A percentile compares a stretch with the other conserved stretches of the same genome.
Conservation (phyloP, 2,329 filamentous ascomycete genomes). For the Akanthomyces dipterigenus region DNA sequence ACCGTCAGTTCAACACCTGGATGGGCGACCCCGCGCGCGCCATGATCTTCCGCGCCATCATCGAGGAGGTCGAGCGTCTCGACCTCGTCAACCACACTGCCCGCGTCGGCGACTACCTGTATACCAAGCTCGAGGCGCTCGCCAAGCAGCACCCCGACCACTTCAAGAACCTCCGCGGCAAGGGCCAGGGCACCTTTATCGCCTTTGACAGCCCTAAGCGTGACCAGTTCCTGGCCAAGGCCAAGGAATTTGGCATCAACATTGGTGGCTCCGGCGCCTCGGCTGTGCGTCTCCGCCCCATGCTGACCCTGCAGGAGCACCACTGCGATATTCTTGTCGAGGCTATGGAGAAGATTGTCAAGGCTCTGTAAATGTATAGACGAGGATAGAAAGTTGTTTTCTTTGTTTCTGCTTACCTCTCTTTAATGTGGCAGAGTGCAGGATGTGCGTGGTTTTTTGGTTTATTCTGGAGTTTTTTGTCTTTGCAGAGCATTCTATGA, state of each 20-base stretch:
- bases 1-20: slow-evolving; percentile 97
- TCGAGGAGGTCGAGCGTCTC: slow-evolving; percentile 69
- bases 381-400: background rate
- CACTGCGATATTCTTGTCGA: slow-evolving; percentile 84
- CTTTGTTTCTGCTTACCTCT: background rate
- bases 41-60: slow-evolving; percentile 79
- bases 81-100: slow-evolving; percentile 77
- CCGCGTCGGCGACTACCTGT: slow-evolving; percentile 72
- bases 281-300: slow-evolving; percentile 76
- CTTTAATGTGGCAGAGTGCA: too few relatives aligned
- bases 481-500: background rate
- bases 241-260: slow-evolving; percentile 77
- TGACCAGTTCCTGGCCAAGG: slow-evolving; percentile 71
- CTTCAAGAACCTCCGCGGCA: slow-evolving; percentile 77
- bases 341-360: slow-evolving; percentile 67
- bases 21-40: slow-evolving; percentile 87
- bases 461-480: slow-evolving; percentile 1
- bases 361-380: slow-evolving; percentile 24
- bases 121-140: slow-evolving; percentile 59
- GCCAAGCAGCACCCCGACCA: slow-evolving; percentile 65
- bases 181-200: slow-evolving; percentile 86
- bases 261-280: slow-evolving; percentile 73
- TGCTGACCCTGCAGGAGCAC: slow-evolving; percentile 87
- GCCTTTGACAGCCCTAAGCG: slow-evolving; percentile 80
- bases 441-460: background rate